Percentiles rank a stretch among this genome's conserved stretches.
Conservation (phyloP, 169 alveolate genomes). For the Plasmodium gallinaceum region DNA sequence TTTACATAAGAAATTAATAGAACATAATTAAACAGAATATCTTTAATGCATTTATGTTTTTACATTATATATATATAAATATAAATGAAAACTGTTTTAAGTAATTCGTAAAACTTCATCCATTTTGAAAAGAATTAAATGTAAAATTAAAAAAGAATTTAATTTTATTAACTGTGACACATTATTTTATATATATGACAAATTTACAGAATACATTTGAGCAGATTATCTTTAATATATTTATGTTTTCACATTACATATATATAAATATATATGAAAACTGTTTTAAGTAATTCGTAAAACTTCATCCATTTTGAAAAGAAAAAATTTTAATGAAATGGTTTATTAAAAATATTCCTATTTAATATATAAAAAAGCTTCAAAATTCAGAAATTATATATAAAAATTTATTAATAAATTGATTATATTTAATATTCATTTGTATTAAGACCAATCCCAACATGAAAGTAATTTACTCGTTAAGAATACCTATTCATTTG, state of each 20-base stretch:
- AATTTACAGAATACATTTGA: neutral
- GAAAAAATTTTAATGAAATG: neutral
- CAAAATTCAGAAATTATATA: no score
- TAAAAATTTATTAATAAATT: no score
- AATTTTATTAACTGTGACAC: neutral
- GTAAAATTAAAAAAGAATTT: neutral
- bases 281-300: neutral
- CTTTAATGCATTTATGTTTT: neutral
- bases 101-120: neutral
- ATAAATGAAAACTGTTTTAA: neutral
- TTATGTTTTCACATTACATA: neutral
- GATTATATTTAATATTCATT: no score
- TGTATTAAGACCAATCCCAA: no score
- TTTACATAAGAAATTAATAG: neutral
- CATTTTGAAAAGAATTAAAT: neutral
- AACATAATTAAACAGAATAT: neutral
- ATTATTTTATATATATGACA: neutral
- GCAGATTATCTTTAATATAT: constrained; percentile 2
- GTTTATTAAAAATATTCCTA: neutral
- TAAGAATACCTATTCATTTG: no score
- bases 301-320: neutral
- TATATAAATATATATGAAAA: no score
- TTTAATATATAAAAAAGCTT: no score
- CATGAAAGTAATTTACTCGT: no score
- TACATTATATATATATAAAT: neutral